Evolutionary conservation across 2,329 filamentous ascomycete genomes (phyloP).

Genomic region (Curvularia spicifera): DNA sequence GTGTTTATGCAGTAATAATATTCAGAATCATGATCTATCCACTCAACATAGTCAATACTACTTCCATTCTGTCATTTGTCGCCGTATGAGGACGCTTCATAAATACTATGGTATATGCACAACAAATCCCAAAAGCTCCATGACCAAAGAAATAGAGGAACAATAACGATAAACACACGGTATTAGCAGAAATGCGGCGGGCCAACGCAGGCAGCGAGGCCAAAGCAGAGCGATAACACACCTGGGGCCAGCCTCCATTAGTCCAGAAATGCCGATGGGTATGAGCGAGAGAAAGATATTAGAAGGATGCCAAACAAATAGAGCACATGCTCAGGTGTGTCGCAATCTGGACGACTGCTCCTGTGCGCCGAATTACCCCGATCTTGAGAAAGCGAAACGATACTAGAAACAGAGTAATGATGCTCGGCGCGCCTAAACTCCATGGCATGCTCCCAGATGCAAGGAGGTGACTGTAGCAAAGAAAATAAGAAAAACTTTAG

Average conservation of each 20-base stretch:
- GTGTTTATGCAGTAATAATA: slow-evolving; percentile 37
- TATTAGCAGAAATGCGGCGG: slow-evolving; percentile 37
- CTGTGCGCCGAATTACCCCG: slow-evolving; percentile 44
- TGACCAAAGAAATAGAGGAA: slow-evolving; percentile 23
- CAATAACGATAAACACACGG: slow-evolving; percentile 28
- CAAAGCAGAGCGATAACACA: slow-evolving; percentile 37
- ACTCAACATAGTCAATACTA: slow-evolving; percentile 30
- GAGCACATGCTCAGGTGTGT: slow-evolving; percentile 47
- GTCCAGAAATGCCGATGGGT: slow-evolving; percentile 46
- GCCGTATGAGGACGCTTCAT: slow-evolving; percentile 33
- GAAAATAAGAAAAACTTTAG: slow-evolving; percentile 23
- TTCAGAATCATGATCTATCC: slow-evolving; percentile 24
- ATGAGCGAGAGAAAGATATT: slow-evolving; percentile 48
- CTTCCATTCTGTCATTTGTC: slow-evolving; percentile 26
- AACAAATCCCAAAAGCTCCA: slow-evolving; percentile 30
- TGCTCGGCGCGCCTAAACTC: slow-evolving; percentile 5
- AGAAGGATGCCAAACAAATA: slow-evolving; percentile 40
- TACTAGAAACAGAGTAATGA: slow-evolving; percentile 11
- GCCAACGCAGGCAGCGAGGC: slow-evolving; percentile 28
- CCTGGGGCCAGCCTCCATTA: slow-evolving; percentile 50
- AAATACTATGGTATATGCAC: slow-evolving; percentile 49
- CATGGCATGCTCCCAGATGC: slow-evolving; percentile 45
- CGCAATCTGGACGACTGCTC: slow-evolving; percentile 43
- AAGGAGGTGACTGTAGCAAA: slow-evolving; percentile 35
- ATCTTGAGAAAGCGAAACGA: slow-evolving; percentile 30